Evolutionary conservation across 1,284 basidiomycete genomes (phyloP), one percentile per base, ranked within the genome.

Genomic region (Trametes hirsuta): DNA sequence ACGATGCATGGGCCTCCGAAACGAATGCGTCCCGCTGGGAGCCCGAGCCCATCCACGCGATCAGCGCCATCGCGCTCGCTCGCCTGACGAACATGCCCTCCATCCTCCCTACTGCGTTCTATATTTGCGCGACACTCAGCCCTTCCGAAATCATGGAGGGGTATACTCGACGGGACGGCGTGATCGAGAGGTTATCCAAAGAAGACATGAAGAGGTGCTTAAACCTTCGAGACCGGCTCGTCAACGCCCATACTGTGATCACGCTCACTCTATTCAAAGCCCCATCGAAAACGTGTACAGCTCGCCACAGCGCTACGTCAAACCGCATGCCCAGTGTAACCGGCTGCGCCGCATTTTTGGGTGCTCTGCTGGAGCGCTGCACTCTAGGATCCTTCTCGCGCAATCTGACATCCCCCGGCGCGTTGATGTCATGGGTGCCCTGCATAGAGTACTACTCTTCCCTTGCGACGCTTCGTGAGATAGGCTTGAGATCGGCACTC

Each of bases 31-130:
- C 39, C 55, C 30, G 6, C 35, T 37, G 21, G 30, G 30, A 30
- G 8, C 61, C 55, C 9, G 50, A 52, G 35, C 59, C 54, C 15
- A 52, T 58, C 42, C 54, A 62, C 21, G 57, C 59, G 0, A 60
- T 65, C 37, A 40, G 21, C 10, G 63, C 52, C 2, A 49, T 65
- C 47, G 49, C 46, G 14, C 47, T 65, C 40, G 63, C 57, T 3
- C 63, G 54, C 9, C 57, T 62, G 34, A 62, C 55, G 21, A 39
- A 40, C n/a, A 50, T 24, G 14, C 11, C 37, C 6, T 40, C 36
- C 9, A 39, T 64, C 34, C 57, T 64, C 48, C 48, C 48, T 10
- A 24, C 22, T 6, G 48, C 48, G 3, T 40, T 50, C 37, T 50
- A 50, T 15, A 5, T 37, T 4, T 48, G 47, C 47, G 6, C n/a